Conservation (phyloP, 768 basidiomycete genomes). For the Cystobasidium ongulense region DNA sequence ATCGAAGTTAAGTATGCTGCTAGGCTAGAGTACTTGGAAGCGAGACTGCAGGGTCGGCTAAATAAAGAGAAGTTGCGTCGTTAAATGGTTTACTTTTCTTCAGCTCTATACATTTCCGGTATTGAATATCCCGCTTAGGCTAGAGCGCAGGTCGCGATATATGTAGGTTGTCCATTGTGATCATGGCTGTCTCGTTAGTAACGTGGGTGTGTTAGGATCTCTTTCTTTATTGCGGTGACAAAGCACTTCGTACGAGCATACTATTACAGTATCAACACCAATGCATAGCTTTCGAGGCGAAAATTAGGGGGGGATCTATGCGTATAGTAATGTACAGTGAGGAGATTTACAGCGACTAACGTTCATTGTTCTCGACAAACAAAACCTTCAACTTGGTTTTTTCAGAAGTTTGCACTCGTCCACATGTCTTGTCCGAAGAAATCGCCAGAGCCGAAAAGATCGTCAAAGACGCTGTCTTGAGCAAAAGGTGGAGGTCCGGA, state of each 20-base stretch:
- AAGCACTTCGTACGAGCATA: too few species aligned
- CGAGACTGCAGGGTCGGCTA: neutral
- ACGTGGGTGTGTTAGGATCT: too few species aligned
- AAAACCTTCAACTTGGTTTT: neutral
- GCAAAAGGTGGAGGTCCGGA: neutral
- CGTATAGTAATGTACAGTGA: too few species aligned
- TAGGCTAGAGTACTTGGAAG: slow-evolving; percentile 9
- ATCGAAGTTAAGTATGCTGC: neutral
- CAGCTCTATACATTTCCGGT: neutral
- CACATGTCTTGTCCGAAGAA: slow-evolving; percentile 5
- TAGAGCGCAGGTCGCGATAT: too few species aligned
- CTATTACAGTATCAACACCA: too few species aligned
- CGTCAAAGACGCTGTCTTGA: slow-evolving; percentile 1
- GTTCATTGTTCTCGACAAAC: neutral
- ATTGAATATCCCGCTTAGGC: neutral
- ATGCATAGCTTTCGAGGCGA: too few species aligned
- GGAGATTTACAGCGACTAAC: too few species aligned
- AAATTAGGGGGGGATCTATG: too few species aligned
- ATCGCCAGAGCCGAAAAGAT: neutral
- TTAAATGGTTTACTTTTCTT: neutral
- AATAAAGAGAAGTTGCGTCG: slow-evolving; percentile 15
- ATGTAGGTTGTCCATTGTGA: too few species aligned
- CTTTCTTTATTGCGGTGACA: too few species aligned
- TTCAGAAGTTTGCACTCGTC: neutral
- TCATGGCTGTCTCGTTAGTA: too few species aligned